Conservation (phyloP, 257 asterid species). For the Plantago elongata region DNA sequence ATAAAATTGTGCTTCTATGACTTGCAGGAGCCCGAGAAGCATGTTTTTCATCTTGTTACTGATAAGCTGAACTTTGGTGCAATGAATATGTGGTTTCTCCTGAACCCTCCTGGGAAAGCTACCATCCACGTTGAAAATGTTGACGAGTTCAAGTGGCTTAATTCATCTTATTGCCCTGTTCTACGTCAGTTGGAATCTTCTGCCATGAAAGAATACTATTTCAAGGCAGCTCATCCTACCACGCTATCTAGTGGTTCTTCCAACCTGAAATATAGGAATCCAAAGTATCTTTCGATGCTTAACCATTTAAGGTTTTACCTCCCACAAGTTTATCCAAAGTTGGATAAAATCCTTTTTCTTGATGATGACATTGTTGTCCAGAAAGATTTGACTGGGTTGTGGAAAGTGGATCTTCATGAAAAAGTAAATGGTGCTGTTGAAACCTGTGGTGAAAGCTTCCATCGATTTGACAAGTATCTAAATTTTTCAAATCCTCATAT, state of each 20-base stretch:
- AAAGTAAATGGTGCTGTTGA: slow-evolving; percentile 99
- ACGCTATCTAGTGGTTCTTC: slow-evolving; percentile 86
- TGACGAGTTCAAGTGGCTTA: slow-evolving; percentile 95
- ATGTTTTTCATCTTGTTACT: slow-evolving; percentile 94
- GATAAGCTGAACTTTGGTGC: slow-evolving; percentile 98
- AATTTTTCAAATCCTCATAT: slow-evolving; percentile 95
- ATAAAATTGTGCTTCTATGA: slow-evolving; percentile 12
- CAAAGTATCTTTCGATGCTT: slow-evolving; percentile 97
- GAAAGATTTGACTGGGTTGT: slow-evolving; percentile 92
- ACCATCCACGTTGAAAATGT: slow-evolving; percentile 95
- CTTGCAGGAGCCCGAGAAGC: slow-evolving; percentile 90
- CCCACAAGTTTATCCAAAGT: slow-evolving; percentile 90
- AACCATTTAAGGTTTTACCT: slow-evolving; percentile 96
- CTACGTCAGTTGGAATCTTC: slow-evolving; percentile 89
- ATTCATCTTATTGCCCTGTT: slow-evolving; percentile 91
- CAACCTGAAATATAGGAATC: slow-evolving; percentile 92
- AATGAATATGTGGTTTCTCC: slow-evolving; percentile 98
- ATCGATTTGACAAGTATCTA: slow-evolving; percentile 91
- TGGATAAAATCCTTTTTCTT: slow-evolving; percentile 93
- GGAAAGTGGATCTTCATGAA: slow-evolving; percentile 80
- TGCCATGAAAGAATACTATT: slow-evolving; percentile 95
- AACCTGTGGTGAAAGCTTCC: slow-evolving; percentile 97
- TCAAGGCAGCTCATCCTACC: slow-evolving; percentile 95
- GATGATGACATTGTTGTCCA: slow-evolving; percentile 98
- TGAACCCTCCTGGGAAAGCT: slow-evolving; percentile 98